Conservation (phyloP, 257 asterid species). For the Cinchona pubescens region DNA sequence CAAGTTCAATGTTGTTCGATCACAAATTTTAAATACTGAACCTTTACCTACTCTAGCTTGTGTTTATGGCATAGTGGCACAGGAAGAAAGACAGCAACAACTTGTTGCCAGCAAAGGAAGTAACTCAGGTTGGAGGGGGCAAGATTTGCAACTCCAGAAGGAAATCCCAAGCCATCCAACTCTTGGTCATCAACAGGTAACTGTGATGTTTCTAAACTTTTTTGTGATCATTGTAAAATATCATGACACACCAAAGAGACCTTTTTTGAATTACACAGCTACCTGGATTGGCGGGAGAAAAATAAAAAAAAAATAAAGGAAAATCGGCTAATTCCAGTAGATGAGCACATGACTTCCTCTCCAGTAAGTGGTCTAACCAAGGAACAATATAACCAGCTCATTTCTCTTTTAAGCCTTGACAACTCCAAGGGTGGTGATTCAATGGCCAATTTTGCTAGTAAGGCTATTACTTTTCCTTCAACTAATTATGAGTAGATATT, state of each 20-base stretch:
- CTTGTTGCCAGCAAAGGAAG: background rate
- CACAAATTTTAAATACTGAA: slow-evolving; percentile 7
- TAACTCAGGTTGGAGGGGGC: background rate
- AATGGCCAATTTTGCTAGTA: background rate
- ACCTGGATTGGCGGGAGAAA: slow-evolving; percentile 9
- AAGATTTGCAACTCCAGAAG: too few species aligned
- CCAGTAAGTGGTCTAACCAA: slow-evolving; percentile 2
- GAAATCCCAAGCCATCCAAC: background rate
- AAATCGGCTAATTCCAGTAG: too few species aligned
- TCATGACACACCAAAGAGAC: background rate
- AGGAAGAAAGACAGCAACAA: slow-evolving; percentile 4
- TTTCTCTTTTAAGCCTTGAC: background rate
- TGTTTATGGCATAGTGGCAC: background rate
- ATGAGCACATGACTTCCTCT: too few species aligned
- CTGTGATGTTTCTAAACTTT: background rate
- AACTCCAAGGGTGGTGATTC: background rate
- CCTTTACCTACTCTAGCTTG: background rate
- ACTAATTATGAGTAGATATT: background rate
- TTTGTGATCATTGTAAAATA: slow-evolving; percentile 14
- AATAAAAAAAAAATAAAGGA: too few species aligned
- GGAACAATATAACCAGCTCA: slow-evolving; percentile 10
- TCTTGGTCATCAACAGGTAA: background rate
- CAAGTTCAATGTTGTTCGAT: background rate
- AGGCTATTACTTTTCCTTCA: background rate
- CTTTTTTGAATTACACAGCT: background rate